Conservation (phyloP, 371 early-diverging fungal genomes). For the Syncephalis plumigaleata region DNA sequence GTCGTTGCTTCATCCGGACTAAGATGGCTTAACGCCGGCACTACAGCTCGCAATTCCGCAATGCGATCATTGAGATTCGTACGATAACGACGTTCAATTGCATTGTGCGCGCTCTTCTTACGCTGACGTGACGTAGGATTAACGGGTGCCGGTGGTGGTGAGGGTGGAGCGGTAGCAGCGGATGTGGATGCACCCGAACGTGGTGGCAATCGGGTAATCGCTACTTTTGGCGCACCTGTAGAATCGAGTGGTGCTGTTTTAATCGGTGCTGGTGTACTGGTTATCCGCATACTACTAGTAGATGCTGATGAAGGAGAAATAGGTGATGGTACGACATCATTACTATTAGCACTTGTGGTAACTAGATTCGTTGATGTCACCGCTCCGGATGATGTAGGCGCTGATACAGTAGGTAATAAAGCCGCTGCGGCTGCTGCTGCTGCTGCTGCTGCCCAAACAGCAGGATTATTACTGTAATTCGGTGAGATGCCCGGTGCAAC, state of each 20-base stretch:
- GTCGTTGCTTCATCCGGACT: slow-evolving; percentile 19
- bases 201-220: slow-evolving; percentile 19
- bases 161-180: slow-evolving; percentile 10
- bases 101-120: slow-evolving; percentile 85
- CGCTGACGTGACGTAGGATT: slow-evolving; percentile 16
- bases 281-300: too few relatives aligned
- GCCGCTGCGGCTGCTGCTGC: too few relatives aligned
- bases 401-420: too few relatives aligned
- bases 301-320: too few relatives aligned
- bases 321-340: too few relatives aligned
- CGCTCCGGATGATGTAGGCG: too few relatives aligned
- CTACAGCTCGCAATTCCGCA: slow-evolving; percentile 57
- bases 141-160: slow-evolving; percentile 9
- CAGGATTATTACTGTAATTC: too few relatives aligned
- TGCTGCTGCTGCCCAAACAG: too few relatives aligned
- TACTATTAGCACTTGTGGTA: too few relatives aligned
- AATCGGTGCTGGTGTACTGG: slow-evolving; percentile 1
- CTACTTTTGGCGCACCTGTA: slow-evolving; percentile 10
- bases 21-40: slow-evolving; percentile 63
- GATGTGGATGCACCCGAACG: background rate
- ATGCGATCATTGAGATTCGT: slow-evolving; percentile 92
- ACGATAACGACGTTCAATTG: slow-evolving; percentile 84
- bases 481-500: too few relatives aligned
- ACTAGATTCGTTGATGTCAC: too few relatives aligned
- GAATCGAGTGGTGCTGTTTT: slow-evolving; percentile 4